phyloP scores from a whole-genome alignment of 495 filamentous ascomycete species.

The Barbatosphaeria neglecta region DNA sequence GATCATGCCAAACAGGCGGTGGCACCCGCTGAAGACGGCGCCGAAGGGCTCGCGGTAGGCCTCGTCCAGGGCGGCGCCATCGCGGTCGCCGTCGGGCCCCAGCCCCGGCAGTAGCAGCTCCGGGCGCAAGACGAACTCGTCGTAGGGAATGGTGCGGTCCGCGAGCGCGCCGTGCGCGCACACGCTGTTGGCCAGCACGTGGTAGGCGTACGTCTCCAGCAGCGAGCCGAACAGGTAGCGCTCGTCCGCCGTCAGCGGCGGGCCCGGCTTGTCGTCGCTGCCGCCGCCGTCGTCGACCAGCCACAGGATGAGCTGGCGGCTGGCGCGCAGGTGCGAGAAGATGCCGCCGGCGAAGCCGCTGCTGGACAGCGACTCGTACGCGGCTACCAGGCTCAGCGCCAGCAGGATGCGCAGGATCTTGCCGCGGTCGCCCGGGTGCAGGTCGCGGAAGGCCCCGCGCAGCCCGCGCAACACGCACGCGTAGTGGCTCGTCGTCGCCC shows the following conservation, averaged over 20 bases:
- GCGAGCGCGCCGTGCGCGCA: background rate
- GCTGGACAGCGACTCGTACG: background rate
- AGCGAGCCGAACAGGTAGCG: background rate
- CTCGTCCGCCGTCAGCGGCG: background rate
- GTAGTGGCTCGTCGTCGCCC: background rate
- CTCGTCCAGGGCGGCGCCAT: background rate
- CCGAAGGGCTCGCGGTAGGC: background rate
- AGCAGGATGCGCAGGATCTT: background rate
- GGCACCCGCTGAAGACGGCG: background rate
- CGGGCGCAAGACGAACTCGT: background rate
- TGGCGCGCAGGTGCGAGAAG: constrained; percentile 1
- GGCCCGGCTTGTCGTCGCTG: background rate
- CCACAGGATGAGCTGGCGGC: background rate
- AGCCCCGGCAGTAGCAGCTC: background rate
- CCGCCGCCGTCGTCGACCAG: background rate
- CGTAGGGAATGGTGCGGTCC: background rate
- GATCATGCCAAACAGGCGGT: background rate
- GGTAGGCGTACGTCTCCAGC: background rate
- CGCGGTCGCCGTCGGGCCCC: too few species aligned
- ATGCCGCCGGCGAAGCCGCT: background rate
- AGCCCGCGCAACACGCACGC: background rate
- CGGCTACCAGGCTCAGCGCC: background rate
- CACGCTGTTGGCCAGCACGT: background rate
- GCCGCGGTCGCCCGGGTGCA: background rate
- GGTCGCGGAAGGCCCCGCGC: background rate